These are phyloP conservation scores for Acanthamoeba quina DNA, from an alignment of 208 protist species.

Conservation along the genomic window DNA sequence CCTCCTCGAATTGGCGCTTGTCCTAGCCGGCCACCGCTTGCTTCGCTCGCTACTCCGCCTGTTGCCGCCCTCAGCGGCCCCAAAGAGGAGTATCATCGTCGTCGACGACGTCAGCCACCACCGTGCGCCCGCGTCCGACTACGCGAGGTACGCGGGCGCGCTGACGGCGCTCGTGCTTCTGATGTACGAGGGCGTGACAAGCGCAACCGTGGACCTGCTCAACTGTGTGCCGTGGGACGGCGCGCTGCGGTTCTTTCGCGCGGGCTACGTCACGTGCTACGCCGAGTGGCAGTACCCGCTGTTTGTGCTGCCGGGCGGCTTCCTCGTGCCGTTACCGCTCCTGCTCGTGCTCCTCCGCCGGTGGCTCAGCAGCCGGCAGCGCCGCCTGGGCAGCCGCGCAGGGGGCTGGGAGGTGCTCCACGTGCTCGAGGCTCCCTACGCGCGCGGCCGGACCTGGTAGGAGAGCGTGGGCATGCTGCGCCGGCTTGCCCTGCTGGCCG, in stretches of 20 bases:
- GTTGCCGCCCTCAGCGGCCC: too few relatives aligned
- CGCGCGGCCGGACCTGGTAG: not conserved
- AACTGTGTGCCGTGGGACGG: not conserved
- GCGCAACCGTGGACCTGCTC: not conserved
- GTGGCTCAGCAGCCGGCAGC: too few relatives aligned
- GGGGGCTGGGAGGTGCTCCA: not conserved
- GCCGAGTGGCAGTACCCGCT: not conserved
- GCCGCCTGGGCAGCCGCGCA: too few relatives aligned
- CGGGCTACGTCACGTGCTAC: not conserved
- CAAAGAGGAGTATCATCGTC: too few relatives aligned
- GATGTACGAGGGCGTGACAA: not conserved
- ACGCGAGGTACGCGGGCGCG: not conserved
- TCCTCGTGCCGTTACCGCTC: too few relatives aligned
- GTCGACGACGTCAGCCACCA: too few relatives aligned
- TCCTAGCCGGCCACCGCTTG: too few relatives aligned
- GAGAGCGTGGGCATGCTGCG: conserved; percentile 28
- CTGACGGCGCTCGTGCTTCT: too few relatives aligned
- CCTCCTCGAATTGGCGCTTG: too few relatives aligned
- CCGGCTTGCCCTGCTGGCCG: not conserved
- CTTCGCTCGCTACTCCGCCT: too few relatives aligned
- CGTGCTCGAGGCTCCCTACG: not conserved
- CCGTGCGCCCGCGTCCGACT: not conserved
- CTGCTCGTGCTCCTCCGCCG: too few relatives aligned
- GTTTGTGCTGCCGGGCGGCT: not conserved
- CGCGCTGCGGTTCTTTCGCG: not conserved